Evolutionary conservation across 2,329 filamentous ascomycete genomes (phyloP).

Genomic region (Cordyceps cateniannulata): DNA sequence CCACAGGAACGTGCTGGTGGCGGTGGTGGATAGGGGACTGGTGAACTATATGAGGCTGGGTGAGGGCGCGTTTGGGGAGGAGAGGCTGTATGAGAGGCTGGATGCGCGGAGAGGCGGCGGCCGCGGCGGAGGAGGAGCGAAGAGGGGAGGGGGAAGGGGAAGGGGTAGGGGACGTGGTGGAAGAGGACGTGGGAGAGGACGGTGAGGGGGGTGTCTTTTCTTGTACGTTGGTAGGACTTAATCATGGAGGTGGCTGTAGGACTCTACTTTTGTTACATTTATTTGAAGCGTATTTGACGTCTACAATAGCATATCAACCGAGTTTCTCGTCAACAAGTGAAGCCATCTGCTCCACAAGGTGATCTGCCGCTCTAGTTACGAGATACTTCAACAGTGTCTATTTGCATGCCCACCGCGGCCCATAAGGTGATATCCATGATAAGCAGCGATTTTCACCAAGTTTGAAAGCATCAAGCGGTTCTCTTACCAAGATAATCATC

Average conservation of each 20-base stretch:
- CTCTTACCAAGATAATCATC: too few species aligned
- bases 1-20: conserved; percentile 74
- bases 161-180: conserved; percentile 22
- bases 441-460: too few species aligned
- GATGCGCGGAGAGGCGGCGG: conserved; percentile 33
- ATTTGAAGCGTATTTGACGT: too few species aligned
- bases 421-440: too few species aligned
- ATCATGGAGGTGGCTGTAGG: not conserved
- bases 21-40: conserved; percentile 82
- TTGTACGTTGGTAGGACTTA: not conserved
- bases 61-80: conserved; percentile 73
- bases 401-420: too few species aligned
- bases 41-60: conserved; percentile 79
- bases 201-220: not conserved
- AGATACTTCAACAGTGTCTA: too few species aligned
- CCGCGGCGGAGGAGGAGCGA: conserved; percentile 35
- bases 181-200: conserved; percentile 18
- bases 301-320: too few species aligned
- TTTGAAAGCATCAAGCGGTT: too few species aligned
- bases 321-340: too few species aligned
- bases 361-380: too few species aligned
- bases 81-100: conserved; percentile 61
- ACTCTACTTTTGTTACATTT: too few species aligned
- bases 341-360: too few species aligned
- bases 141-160: conserved; percentile 34